phyloP scores from a whole-genome alignment of 306 rosid genomes.

The Vigna trinervia region DNA sequence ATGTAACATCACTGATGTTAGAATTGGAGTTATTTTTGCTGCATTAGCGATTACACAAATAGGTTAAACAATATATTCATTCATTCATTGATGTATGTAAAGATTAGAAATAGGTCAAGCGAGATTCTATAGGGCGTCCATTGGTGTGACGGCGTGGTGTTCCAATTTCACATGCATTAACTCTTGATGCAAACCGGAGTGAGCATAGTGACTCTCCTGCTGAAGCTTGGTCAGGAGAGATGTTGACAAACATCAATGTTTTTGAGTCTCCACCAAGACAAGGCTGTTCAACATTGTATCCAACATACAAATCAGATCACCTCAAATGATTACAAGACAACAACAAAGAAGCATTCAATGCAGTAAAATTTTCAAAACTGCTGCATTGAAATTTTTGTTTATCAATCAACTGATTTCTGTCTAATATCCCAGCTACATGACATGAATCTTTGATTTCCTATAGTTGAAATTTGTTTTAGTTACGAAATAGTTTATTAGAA shows the following conservation, averaged over 20 bases:
- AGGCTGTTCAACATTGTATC: slow-evolving; percentile 65
- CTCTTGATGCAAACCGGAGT: slow-evolving; percentile 93
- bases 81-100: slow-evolving; percentile 15
- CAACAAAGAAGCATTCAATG: not conserved
- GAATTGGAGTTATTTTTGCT: slow-evolving; percentile 58
- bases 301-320: slow-evolving; percentile 1
- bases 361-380: not conserved
- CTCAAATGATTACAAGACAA: not conserved
- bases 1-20: slow-evolving; percentile 45
- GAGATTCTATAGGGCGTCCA: slow-evolving; percentile 61
- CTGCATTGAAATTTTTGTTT: not conserved
- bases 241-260: slow-evolving; percentile 93
- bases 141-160: slow-evolving; percentile 86
- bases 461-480: not conserved
- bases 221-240: slow-evolving; percentile 81
- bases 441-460: not conserved
- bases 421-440: not conserved
- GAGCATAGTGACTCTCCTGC: slow-evolving; percentile 89
- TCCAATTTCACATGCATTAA: slow-evolving; percentile 95
- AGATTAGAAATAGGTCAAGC: slow-evolving; percentile 73
- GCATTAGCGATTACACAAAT: slow-evolving; percentile 40
- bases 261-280: slow-evolving; percentile 96
- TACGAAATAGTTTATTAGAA: not conserved
- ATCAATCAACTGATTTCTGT: not conserved
- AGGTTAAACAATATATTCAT: slow-evolving; percentile 40